These are phyloP conservation scores for Physcia stellaris DNA, from an alignment of 495 filamentous ascomycete genomes.

Conservation along the genomic window DNA sequence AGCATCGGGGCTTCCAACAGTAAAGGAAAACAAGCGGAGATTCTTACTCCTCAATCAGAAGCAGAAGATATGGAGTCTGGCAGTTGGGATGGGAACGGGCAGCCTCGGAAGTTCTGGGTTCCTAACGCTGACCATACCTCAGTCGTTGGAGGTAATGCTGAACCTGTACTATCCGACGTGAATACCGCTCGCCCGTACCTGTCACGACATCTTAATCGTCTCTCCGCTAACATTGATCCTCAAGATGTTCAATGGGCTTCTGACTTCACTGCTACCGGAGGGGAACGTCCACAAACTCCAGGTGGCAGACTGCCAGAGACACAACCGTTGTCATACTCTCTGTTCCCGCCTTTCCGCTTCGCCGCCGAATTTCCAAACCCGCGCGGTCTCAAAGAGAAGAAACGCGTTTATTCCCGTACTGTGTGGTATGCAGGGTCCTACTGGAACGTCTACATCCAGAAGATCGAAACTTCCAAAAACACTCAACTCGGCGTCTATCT, in stretches of 20 bases:
- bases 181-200: conserved; percentile 16
- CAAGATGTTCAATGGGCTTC: conserved; percentile 37
- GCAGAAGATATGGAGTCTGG: conserved; percentile 25
- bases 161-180: conserved; percentile 22
- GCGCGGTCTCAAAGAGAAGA: conserved; percentile 42
- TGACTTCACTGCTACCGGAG: conserved; percentile 29
- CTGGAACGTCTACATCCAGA: conserved; percentile 53
- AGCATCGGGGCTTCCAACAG: conserved; percentile 12
- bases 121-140: conserved; percentile 43
- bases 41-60: conserved; percentile 11
- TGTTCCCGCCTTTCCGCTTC: conserved; percentile 46
- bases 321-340: conserved; percentile 31
- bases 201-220: conserved; percentile 21
- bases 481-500: conserved; percentile 47
- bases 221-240: conserved; percentile 31
- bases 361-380: conserved; percentile 45
- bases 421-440: conserved; percentile 49
- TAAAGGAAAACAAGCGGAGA: conserved; percentile 30
- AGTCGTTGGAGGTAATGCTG: conserved; percentile 38
- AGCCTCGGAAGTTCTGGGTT: conserved; percentile 43
- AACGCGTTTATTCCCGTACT: conserved; percentile 44
- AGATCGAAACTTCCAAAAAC: conserved; percentile 37
- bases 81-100: conserved; percentile 37
- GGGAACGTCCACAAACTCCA: conserved; percentile 21
- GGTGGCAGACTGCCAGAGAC: conserved; percentile 17